phyloP scores from a whole-genome alignment of 2,329 filamentous ascomycete species.

The Claviceps sp. region DNA sequence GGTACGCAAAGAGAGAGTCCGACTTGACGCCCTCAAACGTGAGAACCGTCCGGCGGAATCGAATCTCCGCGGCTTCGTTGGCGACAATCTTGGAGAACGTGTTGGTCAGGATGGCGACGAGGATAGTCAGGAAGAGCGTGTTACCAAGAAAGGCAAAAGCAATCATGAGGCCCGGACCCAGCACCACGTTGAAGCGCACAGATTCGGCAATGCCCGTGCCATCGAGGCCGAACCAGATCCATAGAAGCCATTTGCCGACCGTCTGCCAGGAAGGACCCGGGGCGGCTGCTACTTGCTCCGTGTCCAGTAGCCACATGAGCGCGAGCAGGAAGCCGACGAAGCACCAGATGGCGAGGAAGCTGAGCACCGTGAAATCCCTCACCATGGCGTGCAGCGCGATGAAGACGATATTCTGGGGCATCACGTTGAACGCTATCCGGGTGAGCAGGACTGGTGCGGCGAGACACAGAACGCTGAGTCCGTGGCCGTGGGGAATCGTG shows the following conservation, averaged over 20 bases:
- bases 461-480: slow-evolving; percentile 51
- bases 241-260: slow-evolving; percentile 65
- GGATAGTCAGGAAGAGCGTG: slow-evolving; percentile 60
- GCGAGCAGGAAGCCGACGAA: slow-evolving; percentile 60
- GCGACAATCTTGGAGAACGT: slow-evolving; percentile 59
- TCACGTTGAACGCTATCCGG: slow-evolving; percentile 56
- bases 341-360: slow-evolving; percentile 52
- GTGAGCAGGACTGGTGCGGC: slow-evolving; percentile 58
- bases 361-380: slow-evolving; percentile 55
- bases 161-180: slow-evolving; percentile 57
- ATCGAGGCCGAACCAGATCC: slow-evolving; percentile 69
- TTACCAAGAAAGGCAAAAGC: slow-evolving; percentile 63
- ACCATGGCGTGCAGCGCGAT: slow-evolving; percentile 64
- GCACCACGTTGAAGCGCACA: slow-evolving; percentile 48
- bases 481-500: slow-evolving; percentile 36
- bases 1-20: slow-evolving; percentile 56
- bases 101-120: slow-evolving; percentile 61
- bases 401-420: slow-evolving; percentile 65
- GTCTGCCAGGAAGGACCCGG: slow-evolving; percentile 26
- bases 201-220: slow-evolving; percentile 40
- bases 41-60: slow-evolving; percentile 57
- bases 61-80: slow-evolving; percentile 56
- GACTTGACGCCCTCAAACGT: slow-evolving; percentile 64
- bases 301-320: slow-evolving; percentile 47
- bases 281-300: slow-evolving; percentile 10